phyloP scores from a whole-genome alignment of 2,329 filamentous ascomycete species.

The Beauveria caledonica region DNA sequence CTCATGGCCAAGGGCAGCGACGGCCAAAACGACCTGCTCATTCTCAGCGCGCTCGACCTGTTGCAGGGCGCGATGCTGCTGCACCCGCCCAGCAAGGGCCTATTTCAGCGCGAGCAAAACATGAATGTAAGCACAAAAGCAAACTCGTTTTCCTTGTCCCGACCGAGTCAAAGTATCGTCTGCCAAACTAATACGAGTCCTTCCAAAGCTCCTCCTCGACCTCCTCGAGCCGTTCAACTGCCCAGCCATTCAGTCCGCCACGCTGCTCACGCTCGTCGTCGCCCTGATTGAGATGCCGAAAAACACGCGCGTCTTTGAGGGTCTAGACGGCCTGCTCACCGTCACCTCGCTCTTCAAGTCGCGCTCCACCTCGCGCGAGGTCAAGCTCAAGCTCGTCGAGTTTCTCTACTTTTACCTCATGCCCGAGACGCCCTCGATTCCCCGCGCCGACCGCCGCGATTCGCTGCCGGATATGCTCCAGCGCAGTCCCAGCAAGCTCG shows the following conservation, averaged over 20 bases:
- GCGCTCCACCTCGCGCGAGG: constrained; percentile 72
- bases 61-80: constrained; percentile 83
- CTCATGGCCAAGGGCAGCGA: constrained; percentile 76
- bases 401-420: constrained; percentile 99
- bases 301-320: constrained; percentile 88
- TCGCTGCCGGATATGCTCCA: constrained; percentile 48
- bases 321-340: constrained; percentile 82
- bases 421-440: constrained; percentile 66
- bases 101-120: constrained; percentile 83
- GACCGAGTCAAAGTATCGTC: neutral
- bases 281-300: constrained; percentile 77
- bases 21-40: constrained; percentile 78
- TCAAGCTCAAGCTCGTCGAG: constrained; percentile 93
- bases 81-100: constrained; percentile 78
- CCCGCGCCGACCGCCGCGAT: constrained; percentile 35
- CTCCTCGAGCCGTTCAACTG: constrained; percentile 89
- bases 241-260: constrained; percentile 82
- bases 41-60: constrained; percentile 78
- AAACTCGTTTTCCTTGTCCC: neutral
- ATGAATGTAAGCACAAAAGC: constrained; percentile 63
- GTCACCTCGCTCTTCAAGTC: constrained; percentile 91
- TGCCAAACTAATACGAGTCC: neutral
- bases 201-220: constrained; percentile 68
- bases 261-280: constrained; percentile 82
- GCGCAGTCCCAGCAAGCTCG: constrained; percentile 61